Evolutionary conservation across 768 basidiomycete species (phyloP).

Genomic region (Macrolepiota albuminosa): DNA sequence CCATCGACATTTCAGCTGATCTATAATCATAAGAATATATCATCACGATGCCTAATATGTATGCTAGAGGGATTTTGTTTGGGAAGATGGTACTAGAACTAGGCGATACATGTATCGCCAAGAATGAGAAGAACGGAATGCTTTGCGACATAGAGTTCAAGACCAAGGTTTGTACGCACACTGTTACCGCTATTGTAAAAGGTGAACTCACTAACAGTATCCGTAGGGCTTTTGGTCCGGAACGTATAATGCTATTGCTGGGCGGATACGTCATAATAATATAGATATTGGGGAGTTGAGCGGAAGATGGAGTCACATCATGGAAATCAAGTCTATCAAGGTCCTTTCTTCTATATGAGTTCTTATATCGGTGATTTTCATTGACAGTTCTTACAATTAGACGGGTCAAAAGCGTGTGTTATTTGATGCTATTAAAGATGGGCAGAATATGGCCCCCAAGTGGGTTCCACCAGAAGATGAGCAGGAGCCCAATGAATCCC

Average conservation of each 20-base stretch:
- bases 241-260: constrained; percentile 86
- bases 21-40: constrained; percentile 55
- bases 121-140: constrained; percentile 73
- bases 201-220: neutral
- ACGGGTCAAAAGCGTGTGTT: constrained; percentile 66
- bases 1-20: neutral
- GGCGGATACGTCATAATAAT: constrained; percentile 63
- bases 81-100: constrained; percentile 96
- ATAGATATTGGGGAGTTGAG: constrained; percentile 78
- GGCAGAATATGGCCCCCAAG: constrained; percentile 71
- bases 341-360: constrained; percentile 31
- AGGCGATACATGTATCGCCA: constrained; percentile 82
- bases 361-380: neutral
- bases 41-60: constrained; percentile 98
- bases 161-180: constrained; percentile 65
- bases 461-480: constrained; percentile 80
- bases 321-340: constrained; percentile 77
- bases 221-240: constrained; percentile 93
- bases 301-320: constrained; percentile 86
- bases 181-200: neutral
- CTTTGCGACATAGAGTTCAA: constrained; percentile 92
- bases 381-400: constrained; percentile 28
- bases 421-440: constrained; percentile 81
- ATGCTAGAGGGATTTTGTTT: constrained; percentile 81
- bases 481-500: constrained; percentile 89